Percentiles rank a stretch among this genome's conserved stretches.
Conservation (phyloP, 78 protist genomes). For the Pelomyxa schiedti region DNA sequence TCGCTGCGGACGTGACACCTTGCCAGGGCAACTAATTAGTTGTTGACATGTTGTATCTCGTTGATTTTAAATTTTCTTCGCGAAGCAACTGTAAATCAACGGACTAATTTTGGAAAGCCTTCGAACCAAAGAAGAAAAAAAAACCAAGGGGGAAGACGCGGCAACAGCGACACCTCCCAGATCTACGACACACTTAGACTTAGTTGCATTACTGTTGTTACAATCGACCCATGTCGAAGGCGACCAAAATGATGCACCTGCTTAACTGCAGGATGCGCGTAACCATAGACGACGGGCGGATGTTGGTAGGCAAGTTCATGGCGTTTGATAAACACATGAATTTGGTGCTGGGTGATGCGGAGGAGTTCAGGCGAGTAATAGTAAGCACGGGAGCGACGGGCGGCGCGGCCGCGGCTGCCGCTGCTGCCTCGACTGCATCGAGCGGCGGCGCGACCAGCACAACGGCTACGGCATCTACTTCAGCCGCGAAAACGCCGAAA, state of each 20-base stretch:
- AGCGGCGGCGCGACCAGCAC: neutral
- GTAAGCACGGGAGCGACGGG: conserved; percentile 38
- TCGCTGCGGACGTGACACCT: no score
- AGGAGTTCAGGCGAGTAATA: conserved; percentile 69
- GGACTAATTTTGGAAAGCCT: no score
- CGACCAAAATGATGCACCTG: conserved; percentile 62
- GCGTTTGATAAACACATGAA: conserved; percentile 98
- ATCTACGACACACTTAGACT: no score
- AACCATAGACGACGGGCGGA: conserved; percentile 75
- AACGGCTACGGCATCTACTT: neutral
- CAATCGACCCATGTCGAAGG: conserved; percentile 26
- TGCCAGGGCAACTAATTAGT: no score
- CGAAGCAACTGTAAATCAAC: no score
- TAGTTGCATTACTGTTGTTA: no score
- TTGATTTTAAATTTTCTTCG: no score
- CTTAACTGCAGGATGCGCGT: conserved; percentile 81
- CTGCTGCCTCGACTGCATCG: no score
- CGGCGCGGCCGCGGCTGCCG: neutral
- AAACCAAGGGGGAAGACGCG: no score
- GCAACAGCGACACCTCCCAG: no score
- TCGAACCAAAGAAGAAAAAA: no score
- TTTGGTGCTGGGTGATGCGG: conserved; percentile 85
- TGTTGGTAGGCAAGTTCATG: conserved; percentile 84
- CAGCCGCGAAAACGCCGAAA: neutral
- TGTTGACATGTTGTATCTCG: no score